phyloP scores from a whole-genome alignment of 495 filamentous ascomycete species.

The Bathelium albidoporum region DNA sequence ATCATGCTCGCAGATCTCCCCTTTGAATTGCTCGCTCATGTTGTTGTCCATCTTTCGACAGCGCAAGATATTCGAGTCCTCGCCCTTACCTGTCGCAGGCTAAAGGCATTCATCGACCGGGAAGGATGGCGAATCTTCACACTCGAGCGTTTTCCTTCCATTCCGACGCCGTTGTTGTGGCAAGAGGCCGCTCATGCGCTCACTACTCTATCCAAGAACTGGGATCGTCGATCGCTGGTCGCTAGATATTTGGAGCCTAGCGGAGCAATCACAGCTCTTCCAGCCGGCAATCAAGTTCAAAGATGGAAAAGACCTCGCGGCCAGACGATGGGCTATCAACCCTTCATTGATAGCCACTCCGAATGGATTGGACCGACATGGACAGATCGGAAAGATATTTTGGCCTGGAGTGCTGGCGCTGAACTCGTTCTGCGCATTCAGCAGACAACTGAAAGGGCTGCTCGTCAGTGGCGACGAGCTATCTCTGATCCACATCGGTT shows the following conservation, averaged over 20 bases:
- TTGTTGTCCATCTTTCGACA: constrained; percentile 43
- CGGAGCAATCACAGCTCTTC: constrained; percentile 18
- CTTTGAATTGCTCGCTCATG: constrained; percentile 49
- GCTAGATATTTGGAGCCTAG: constrained; percentile 43
- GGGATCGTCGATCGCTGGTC: constrained; percentile 49
- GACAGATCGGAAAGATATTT: constrained; percentile 44
- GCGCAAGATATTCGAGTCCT: constrained; percentile 40
- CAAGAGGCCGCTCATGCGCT: constrained; percentile 46
- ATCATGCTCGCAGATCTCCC: constrained; percentile 44
- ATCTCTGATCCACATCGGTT: not conserved
- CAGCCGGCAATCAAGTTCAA: constrained; percentile 14
- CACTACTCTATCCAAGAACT: constrained; percentile 48
- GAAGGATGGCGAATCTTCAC: constrained; percentile 53
- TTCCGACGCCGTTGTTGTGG: constrained; percentile 36
- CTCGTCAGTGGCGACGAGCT: constrained; percentile 8
- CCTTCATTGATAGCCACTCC: constrained; percentile 53
- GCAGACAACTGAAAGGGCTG: constrained; percentile 14
- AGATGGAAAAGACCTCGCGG: constrained; percentile 32
- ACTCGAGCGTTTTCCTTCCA: constrained; percentile 41
- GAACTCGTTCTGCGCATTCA: constrained; percentile 43
- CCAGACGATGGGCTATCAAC: constrained; percentile 55
- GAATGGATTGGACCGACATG: constrained; percentile 41
- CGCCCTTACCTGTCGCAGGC: constrained; percentile 39
- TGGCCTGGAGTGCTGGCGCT: constrained; percentile 54
- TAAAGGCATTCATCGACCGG: constrained; percentile 39